Base-by-base conservation (phyloP, 1,284 basidiomycete genomes). In the Mycosarcoma maydis region DNA sequence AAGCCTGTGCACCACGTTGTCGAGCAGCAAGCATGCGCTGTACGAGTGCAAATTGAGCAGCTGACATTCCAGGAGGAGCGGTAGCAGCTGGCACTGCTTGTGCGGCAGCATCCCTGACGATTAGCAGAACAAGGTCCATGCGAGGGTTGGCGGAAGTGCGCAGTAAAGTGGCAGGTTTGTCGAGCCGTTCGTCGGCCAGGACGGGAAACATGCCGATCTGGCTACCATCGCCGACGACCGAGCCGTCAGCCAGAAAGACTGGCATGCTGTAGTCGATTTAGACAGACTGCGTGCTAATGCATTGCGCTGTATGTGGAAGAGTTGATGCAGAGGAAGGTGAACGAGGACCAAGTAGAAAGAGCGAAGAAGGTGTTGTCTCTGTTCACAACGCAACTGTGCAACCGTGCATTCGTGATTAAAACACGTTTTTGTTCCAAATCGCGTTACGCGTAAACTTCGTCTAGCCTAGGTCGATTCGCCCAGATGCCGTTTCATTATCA, bases 101-200 rank as follows among this genome's bases (percentile, higher is more conserved):
- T 17, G 53, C 36, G 11, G 51, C 46, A n/a, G 48, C 51, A 56
- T 69, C 66, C 32, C 55, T 50, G 40, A 53, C 29, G 51, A 73
- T 24, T 39, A 69, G 54, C 13, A 68, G 45, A 19, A 65, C 57
- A 32, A 73, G 70, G 17, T 73, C 70, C 70, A 69, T 73, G 43
- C 70, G 65, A 39, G 70, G 70, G 45, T 69, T 69, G 47, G 59
- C 42, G 27, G 65, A 57, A 19, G 48, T 38, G n/a, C 46, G 56
- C 4, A 73, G 64, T 19, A 72, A 22, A 10, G 24, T 51, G 14
- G 55, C 43, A 3, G 55, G 45, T 27, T 69, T 69, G 34, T 58
- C 59, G 34, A 69, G 60, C 3, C 20, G 30, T 40, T 58, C 51
- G 26, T 64, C 56, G 22, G 59, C 66, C 5, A 69, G 26, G n/a